These are phyloP conservation scores for Helianthus tuberosus DNA, from an alignment of 129 eudicot species.

Conservation along the genomic window DNA sequence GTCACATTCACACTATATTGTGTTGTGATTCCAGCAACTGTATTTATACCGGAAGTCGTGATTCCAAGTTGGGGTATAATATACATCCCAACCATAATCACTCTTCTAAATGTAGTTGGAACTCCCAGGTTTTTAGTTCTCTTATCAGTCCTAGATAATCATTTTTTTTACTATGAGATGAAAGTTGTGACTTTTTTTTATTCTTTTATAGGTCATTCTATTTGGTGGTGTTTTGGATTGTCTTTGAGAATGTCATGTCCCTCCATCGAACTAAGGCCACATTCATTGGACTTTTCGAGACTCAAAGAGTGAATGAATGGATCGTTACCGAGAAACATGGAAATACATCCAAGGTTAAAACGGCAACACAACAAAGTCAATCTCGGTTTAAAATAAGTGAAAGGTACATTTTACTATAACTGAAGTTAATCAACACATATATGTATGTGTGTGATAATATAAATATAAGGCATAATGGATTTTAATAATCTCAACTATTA, in stretches of 20 bases:
- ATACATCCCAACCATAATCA: slow-evolving; percentile 19
- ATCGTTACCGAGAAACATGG: slow-evolving; percentile 73
- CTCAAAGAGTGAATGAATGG: slow-evolving; percentile 70
- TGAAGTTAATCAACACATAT: too few species aligned
- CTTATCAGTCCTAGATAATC: not conserved
- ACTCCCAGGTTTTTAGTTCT: slow-evolving; percentile 17
- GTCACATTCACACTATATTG: slow-evolving; percentile 23
- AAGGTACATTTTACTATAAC: slow-evolving; percentile 37
- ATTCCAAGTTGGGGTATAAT: slow-evolving; percentile 24
- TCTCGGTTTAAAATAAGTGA: slow-evolving; percentile 49
- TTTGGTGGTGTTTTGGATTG: slow-evolving; percentile 71
- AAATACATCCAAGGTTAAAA: slow-evolving; percentile 47
- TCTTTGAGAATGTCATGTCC: slow-evolving; percentile 39
- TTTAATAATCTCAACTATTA: too few species aligned
- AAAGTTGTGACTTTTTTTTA: not conserved
- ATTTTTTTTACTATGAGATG: not conserved
- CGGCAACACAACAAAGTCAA: slow-evolving; percentile 35
- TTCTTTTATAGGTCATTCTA: slow-evolving; percentile 52
- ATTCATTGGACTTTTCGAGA: slow-evolving; percentile 64
- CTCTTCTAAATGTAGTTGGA: slow-evolving; percentile 20
- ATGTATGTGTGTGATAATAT: too few species aligned
- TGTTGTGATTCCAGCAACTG: slow-evolving; percentile 1
- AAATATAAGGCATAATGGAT: too few species aligned
- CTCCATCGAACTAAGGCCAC: slow-evolving; percentile 73
- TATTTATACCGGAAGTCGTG: slow-evolving; percentile 12